Evolutionary conservation across 495 filamentous ascomycete genomes (phyloP), one percentile per base, ranked within the genome.

Genomic region (Penicillium chermesinum): DNA sequence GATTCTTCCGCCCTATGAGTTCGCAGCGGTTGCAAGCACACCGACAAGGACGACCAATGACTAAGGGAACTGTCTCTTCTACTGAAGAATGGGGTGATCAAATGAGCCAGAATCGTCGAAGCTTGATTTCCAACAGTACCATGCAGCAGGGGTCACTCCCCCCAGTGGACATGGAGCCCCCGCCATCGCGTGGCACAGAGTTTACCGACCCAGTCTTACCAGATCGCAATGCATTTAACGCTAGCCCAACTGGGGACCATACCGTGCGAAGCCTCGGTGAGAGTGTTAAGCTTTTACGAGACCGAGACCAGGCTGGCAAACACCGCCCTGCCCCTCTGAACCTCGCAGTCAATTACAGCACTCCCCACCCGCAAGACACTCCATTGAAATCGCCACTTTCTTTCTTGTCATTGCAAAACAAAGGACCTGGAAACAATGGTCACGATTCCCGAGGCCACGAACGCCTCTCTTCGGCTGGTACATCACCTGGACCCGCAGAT

Each of bases 1-100:
- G 86, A 15, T 97, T 98, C 66, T 96, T 96, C 57, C 84, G 85
- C 7, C 93, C 93, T 14, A 95, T 98, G 93, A 96, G 90, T 69
- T 94, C 89, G 17, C 91, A 96, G 65, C 82, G 88, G 61, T 73
- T 96, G 40, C 93, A 98, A 66, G 91, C 89, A 42, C 94, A 97
- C 63, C 75, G 93, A 59, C 83, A 82, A 38, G 73, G 77, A 19
- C 71, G 78, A 10, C 78, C 79, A 13, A 51, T 61, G 52, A 75
- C 61, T 45, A 70, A 67, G 51, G 74, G 61, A 37, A 66, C 63
- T 32, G 62, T 64, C 7, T 59, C 69, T 7, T 62, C 68, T 8
- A 70, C 65, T 27, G 69, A 73, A 16, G 72, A 71, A 32, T 71
- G 66, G 53, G 57, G 53, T 2, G 76, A 75, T 48, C 67, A 75